Base-by-base conservation (phyloP, 805 yeast genomes). In the Spathaspora passalidarum region DNA sequence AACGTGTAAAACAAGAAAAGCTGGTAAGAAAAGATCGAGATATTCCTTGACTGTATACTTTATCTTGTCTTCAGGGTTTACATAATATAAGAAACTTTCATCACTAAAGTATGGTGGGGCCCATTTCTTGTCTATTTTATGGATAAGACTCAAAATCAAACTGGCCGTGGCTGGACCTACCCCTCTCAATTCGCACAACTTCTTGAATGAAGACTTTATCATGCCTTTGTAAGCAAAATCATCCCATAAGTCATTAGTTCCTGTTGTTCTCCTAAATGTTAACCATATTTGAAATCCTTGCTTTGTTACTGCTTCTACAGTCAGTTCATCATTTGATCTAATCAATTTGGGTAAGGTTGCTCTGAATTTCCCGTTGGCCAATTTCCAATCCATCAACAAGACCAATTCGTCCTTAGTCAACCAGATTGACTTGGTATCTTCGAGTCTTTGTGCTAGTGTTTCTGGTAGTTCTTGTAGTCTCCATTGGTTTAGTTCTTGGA, bases 91-190 rank as follows among this genome's bases (percentile, higher is more conserved):
- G 48, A 66, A 75, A n/a, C 72, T 62, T 55, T 75, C 80, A 48
- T 76, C 81, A 38, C 79, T 73, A 56, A 74, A 74, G 49, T 73
- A 76, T 0, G 80, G 80, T 1, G 76, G 75, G 2, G 69, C 59
- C 20, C 61, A 50, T 1, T 25, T 18, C 2, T 35, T 42, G 22
- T 55, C 49, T 21, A 62, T 49, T 21, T 56, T 48, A 34, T 32
- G n/a, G 25, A 59, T 40, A 16, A 75, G 49, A 1, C 79, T 73
- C 35, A 72, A 49, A 0, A 76, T 54, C 44, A 76, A 60, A 37
- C 78, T 71, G 2, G 73, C 76, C 5, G 79, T 75, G 5, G 81
- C 81, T 1, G 79, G 79, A 0, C 81, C 81, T 4, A 76, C 77
- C 0, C 80, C 81, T 38, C 60, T 59, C 34, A 76, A 58, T 34